phyloP scores from a whole-genome alignment of 148 eudicot species.

The Persicaria maculosa region DNA sequence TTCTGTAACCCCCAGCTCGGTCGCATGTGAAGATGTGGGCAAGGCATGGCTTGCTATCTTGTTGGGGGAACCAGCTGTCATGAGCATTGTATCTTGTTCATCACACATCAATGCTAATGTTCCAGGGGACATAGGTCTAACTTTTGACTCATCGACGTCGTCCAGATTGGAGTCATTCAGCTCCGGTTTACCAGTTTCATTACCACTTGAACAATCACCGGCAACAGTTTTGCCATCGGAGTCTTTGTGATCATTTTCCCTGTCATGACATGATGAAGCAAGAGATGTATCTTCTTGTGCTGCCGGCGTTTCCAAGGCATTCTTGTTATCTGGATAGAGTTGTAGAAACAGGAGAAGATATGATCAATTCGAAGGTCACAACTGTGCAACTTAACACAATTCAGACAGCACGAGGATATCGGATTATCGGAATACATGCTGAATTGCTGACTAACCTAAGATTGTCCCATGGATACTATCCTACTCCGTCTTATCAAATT shows the following conservation, averaged over 20 bases:
- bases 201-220: slow-evolving; percentile 31
- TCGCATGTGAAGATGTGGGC: slow-evolving; percentile 35
- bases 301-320: slow-evolving; percentile 35
- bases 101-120: slow-evolving; percentile 78
- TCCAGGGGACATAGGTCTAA: slow-evolving; percentile 80
- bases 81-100: slow-evolving; percentile 67
- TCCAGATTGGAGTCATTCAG: slow-evolving; percentile 47
- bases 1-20: slow-evolving; percentile 47
- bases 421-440: background rate
- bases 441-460: background rate
- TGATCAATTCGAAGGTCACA: background rate
- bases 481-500: background rate
- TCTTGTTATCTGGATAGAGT: slow-evolving; percentile 48
- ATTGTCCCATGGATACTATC: background rate
- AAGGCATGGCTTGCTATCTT: slow-evolving; percentile 26
- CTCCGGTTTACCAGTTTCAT: slow-evolving; percentile 37
- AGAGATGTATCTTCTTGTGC: slow-evolving; percentile 29
- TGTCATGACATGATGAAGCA: slow-evolving; percentile 38
- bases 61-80: slow-evolving; percentile 43
- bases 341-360: slow-evolving; percentile 6
- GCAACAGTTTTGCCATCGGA: slow-evolving; percentile 23
- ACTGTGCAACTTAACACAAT: background rate
- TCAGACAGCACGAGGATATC: background rate
- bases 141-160: slow-evolving; percentile 47
- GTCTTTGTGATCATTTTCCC: slow-evolving; percentile 35